A percentile compares a stretch with the other conserved stretches of the same genome.
These are phyloP conservation scores for Volutella citrinella DNA, from an alignment of 2,329 filamentous ascomycete genomes.

Conservation along the genomic window DNA sequence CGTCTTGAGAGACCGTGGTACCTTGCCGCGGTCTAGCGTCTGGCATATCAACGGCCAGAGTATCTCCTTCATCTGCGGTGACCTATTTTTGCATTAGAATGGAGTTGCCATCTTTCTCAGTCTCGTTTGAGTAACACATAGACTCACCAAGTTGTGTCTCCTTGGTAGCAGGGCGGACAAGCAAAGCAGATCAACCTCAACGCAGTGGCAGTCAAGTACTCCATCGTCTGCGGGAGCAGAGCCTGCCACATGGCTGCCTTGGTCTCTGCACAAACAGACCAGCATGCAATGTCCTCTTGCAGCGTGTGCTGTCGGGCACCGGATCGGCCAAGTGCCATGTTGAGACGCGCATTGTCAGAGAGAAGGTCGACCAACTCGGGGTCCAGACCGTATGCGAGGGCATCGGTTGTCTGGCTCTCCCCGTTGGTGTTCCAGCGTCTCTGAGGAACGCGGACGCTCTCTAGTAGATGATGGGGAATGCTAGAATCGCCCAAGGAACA, in stretches of 20 bases:
- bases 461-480: constrained; percentile 22
- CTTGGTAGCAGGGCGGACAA: constrained; percentile 31
- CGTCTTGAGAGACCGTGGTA: constrained; percentile 12
- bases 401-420: constrained; percentile 22
- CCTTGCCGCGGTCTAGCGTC: constrained; percentile 9
- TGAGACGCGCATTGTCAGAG: constrained; percentile 11
- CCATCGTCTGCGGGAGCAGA: constrained; percentile 13
- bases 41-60: constrained; percentile 27
- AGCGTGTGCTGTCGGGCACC: constrained; percentile 12
- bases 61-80: constrained; percentile 18
- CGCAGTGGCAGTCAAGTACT: constrained; percentile 17
- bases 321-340: constrained; percentile 2
- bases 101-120: no score
- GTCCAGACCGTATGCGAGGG: constrained; percentile 22
- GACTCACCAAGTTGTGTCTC: constrained; percentile 29
- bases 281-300: constrained; percentile 14
- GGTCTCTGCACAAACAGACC: constrained; percentile 18
- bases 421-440: constrained; percentile 24
- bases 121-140: no score
- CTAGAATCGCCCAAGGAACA: constrained; percentile 17
- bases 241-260: neutral
- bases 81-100: constrained; percentile 16
- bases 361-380: constrained; percentile 17
- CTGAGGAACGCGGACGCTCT: constrained; percentile 16
- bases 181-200: constrained; percentile 26